These are phyloP conservation scores for Monosporascus sp. DNA, from an alignment of 2,329 filamentous ascomycete genomes.

Conservation along the genomic window DNA sequence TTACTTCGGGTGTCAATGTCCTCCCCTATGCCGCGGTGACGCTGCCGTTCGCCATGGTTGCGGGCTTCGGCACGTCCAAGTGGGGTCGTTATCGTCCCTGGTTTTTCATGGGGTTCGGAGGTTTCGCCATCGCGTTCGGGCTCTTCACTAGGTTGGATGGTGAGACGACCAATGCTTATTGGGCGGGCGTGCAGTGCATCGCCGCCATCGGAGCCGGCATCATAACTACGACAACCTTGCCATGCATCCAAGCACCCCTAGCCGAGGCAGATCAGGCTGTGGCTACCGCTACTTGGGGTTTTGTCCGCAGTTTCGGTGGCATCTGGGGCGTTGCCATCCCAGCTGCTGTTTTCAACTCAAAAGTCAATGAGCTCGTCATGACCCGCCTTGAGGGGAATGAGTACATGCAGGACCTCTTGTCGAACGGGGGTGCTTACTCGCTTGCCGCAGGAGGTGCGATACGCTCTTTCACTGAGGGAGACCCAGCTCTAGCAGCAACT, in stretches of 20 bases:
- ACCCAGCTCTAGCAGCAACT: background rate
- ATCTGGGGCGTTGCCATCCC: conserved; percentile 34
- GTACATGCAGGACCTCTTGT: background rate
- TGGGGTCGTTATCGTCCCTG: conserved; percentile 7
- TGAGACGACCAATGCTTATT: conserved; percentile 23
- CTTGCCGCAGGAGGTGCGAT: background rate
- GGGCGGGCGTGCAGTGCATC: conserved; percentile 30
- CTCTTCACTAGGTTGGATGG: conserved; percentile 28
- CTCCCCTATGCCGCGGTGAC: conserved; percentile 16
- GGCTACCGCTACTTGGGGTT: conserved; percentile 28
- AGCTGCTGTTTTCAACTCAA: conserved; percentile 25
- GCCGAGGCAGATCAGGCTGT: conserved; percentile 19
- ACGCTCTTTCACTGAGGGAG: background rate
- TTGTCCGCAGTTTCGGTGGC: conserved; percentile 32
- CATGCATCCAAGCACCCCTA: conserved; percentile 28
- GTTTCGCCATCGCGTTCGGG: conserved; percentile 27
- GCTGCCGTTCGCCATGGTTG: conserved; percentile 17
- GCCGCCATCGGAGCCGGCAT: conserved; percentile 31
- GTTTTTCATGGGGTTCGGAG: conserved; percentile 14
- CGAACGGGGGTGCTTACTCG: background rate
- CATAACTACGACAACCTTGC: conserved; percentile 28
- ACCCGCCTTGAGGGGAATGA: background rate
- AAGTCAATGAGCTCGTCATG: background rate
- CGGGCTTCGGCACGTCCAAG: conserved; percentile 15
- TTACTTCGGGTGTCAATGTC: conserved; percentile 28